Base-by-base conservation (phyloP, 768 basidiomycete species). In the Tulasnella sp. region DNA sequence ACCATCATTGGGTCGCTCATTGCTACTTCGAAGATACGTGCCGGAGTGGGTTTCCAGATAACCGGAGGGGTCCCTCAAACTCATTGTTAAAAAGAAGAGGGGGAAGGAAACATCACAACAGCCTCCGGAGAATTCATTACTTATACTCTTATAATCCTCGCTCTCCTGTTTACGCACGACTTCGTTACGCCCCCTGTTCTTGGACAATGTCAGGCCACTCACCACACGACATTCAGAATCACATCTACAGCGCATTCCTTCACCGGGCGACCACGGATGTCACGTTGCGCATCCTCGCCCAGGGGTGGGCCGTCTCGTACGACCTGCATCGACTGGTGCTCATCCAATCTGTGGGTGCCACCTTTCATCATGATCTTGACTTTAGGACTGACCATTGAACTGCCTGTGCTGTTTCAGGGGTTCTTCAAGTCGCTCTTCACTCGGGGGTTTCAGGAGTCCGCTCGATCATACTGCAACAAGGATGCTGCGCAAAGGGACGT, bases 381-480 rank as follows among this genome's bases (percentile, higher is more conserved):
- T 10, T 43, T 22, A 24, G 45, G 27, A 21, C 25, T 12, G 42
- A 57, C 55, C n/a, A n/a, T n/a, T 53, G 34, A 44, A 50, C 46
- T 46, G 22, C 8, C 27, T 27, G 21, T 44, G 50, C 61, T 51
- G 38, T 64, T n/a, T 1, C 65, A 87, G 84, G 92, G 86, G 10
- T 96, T 91, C 76, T 93, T 94, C 72, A 77, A 81, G 49, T 83
- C 87, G 30, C 78, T 96, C 21, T 96, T 94, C 71, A 88, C 85
- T 0, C 78, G 81, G 1, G 87, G 85, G 2, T 90, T 87, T 65
- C 71, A 75, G 29, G 89, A 90, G 66, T 83, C 85, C 0, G 34
- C 46, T 66, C 68, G 7, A 56, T 62, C 12, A 63, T n/a, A 30
- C 17, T 29, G 31, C 22, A 41, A 50, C 61, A 59, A 61, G 57